Percentiles rank a stretch among this genome's conserved stretches.
Conservation (phyloP, 2,329 filamentous ascomycete species). For the Myotisia sp. region DNA sequence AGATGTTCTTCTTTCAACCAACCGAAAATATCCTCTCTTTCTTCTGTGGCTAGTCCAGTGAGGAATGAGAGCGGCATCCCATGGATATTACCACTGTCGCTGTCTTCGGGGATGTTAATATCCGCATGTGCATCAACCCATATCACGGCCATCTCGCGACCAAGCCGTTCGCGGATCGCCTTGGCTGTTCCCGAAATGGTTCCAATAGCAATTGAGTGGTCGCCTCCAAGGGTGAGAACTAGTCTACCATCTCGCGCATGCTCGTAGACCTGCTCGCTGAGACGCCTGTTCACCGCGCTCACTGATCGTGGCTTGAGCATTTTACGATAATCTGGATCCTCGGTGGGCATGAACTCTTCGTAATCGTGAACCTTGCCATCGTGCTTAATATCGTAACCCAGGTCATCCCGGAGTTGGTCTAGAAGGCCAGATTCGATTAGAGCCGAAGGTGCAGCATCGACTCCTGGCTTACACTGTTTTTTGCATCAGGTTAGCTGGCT, state of each 20-base stretch:
- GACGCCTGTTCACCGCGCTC: slow-evolving; percentile 65
- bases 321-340: slow-evolving; percentile 60
- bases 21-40: slow-evolving; percentile 67
- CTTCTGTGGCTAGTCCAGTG: slow-evolving; percentile 66
- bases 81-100: slow-evolving; percentile 83
- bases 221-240: slow-evolving; percentile 84
- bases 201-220: slow-evolving; percentile 93
- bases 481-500: slow-evolving; percentile 1
- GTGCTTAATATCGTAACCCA: slow-evolving; percentile 77
- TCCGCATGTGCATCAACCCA: slow-evolving; percentile 98
- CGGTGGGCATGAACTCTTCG: slow-evolving; percentile 52
- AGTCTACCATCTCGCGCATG: slow-evolving; percentile 73
- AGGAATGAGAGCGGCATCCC: slow-evolving; percentile 95
- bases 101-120: slow-evolving; percentile 90
- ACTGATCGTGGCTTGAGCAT: slow-evolving; percentile 92
- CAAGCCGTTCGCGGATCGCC: slow-evolving; percentile 67
- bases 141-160: slow-evolving; percentile 78
- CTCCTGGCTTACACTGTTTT: slow-evolving; percentile 77
- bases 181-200: slow-evolving; percentile 77
- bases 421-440: slow-evolving; percentile 82
- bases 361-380: slow-evolving; percentile 74
- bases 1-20: slow-evolving; percentile 56
- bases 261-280: slow-evolving; percentile 73
- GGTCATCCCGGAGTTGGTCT: slow-evolving; percentile 64
- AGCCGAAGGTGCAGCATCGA: slow-evolving; percentile 78